Percentiles rank a stretch among this genome's conserved stretches.
phyloP scores from a whole-genome alignment of 2,329 filamentous ascomycete species.

The Exserohilum rostratum region DNA sequence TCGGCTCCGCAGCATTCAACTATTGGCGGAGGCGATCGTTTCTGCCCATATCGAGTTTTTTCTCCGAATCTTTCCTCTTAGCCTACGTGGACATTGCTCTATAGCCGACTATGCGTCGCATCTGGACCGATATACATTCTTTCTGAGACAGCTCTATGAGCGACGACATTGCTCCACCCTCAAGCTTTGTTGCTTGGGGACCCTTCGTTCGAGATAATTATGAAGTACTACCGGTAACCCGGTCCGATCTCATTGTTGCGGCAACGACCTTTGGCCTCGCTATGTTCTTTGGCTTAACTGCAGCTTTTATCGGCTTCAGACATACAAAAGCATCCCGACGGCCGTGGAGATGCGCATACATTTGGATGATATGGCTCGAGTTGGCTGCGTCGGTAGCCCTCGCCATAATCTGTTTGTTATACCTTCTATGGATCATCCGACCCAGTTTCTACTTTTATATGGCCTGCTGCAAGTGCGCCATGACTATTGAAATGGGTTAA shows the following conservation, averaged over 20 bases:
- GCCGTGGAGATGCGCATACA: constrained; percentile 46
- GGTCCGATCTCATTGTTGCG: constrained; percentile 26
- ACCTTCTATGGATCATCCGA: constrained; percentile 35
- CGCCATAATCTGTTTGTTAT: constrained; percentile 45
- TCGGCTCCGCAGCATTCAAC: constrained; percentile 5
- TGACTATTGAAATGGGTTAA: too few relatives aligned
- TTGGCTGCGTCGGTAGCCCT: constrained; percentile 52
- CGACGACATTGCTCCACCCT: constrained; percentile 20
- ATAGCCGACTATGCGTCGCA: not conserved
- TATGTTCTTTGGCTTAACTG: constrained; percentile 25
- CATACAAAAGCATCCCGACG: constrained; percentile 30
- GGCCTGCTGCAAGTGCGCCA: constrained; percentile 28
- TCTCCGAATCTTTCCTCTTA: not conserved
- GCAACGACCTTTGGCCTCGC: constrained; percentile 27
- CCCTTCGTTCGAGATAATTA: constrained; percentile 34
- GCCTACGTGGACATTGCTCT: not conserved
- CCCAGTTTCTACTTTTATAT: constrained; percentile 45
- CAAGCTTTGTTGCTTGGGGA: constrained; percentile 31
- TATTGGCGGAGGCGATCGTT: constrained; percentile 1
- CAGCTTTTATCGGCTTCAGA: constrained; percentile 39
- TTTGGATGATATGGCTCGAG: constrained; percentile 58
- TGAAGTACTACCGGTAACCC: constrained; percentile 22
- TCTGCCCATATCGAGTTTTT: not conserved
- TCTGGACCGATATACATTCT: not conserved
- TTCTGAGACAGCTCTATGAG: constrained; percentile 11